These are phyloP conservation scores for Aspergillus candidus DNA, from an alignment of 2,329 filamentous ascomycete genomes.

Conservation along the genomic window DNA sequence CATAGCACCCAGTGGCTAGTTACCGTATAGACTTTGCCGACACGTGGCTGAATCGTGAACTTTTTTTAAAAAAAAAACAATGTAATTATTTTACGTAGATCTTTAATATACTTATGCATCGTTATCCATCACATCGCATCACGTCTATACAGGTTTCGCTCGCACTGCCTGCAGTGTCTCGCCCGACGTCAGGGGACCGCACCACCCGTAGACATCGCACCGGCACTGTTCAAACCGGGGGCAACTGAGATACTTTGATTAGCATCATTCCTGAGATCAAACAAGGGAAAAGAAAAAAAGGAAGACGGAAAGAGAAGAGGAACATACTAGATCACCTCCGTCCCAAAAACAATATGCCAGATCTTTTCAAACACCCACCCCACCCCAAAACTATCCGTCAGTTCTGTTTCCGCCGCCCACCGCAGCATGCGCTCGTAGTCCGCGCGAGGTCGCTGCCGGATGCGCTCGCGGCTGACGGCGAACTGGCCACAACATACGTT, in stretches of 20 bases:
- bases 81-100: no score
- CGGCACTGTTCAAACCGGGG: slow-evolving; percentile 26
- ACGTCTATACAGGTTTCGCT: not conserved
- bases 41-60: no score
- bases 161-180: slow-evolving; percentile 23
- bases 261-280: not conserved
- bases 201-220: slow-evolving; percentile 27
- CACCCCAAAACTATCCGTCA: slow-evolving; percentile 25
- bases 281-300: not conserved
- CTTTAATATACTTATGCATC: no score
- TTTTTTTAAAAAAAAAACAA: no score
- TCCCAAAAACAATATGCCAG: slow-evolving; percentile 31
- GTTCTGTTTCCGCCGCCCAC: slow-evolving; percentile 26
- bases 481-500: slow-evolving; percentile 33
- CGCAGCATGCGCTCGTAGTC: slow-evolving; percentile 30
- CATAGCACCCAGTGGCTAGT: no score
- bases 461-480: slow-evolving; percentile 27
- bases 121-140: no score
- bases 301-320: not conserved
- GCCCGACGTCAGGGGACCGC: slow-evolving; percentile 23
- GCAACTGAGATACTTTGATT: slow-evolving; percentile 15
- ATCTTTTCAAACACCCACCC: slow-evolving; percentile 29
- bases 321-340: slow-evolving; percentile 22
- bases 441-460: slow-evolving; percentile 19
- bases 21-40: no score